These are phyloP conservation scores for Gossypium aridum DNA, from an alignment of 441 rosid genomes.

Conservation along the genomic window DNA sequence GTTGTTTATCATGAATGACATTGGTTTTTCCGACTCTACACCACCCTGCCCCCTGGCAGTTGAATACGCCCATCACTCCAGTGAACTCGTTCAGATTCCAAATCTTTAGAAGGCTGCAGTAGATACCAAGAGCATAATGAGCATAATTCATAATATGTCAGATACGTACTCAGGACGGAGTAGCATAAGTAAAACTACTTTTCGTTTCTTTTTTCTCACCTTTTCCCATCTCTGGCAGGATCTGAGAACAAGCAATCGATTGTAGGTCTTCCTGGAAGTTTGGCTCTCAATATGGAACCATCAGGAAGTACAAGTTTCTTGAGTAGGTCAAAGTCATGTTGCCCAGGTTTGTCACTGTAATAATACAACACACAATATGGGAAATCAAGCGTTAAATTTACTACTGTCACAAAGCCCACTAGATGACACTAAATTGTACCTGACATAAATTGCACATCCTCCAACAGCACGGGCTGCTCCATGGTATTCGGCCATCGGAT, in stretches of 20 bases:
- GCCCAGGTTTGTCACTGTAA: slow-evolving; percentile 59
- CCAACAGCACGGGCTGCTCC: slow-evolving; percentile 63
- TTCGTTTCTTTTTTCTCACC: slow-evolving; percentile 18
- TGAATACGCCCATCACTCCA: slow-evolving; percentile 55
- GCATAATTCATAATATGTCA: not conserved
- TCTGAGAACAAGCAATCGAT: slow-evolving; percentile 55
- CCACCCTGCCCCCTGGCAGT: slow-evolving; percentile 77
- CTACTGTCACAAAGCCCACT: not conserved
- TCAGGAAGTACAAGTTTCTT: slow-evolving; percentile 58
- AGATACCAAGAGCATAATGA: not conserved
- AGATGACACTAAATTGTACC: slow-evolving; percentile 21
- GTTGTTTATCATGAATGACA: slow-evolving; percentile 54
- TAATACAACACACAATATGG: not conserved
- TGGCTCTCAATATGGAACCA: slow-evolving; percentile 58
- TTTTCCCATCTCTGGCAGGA: slow-evolving; percentile 52
- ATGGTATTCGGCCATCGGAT: slow-evolving; percentile 64
- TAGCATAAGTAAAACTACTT: not conserved
- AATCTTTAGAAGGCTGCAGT: slow-evolving; percentile 61
- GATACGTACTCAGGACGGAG: not conserved
- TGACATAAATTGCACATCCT: slow-evolving; percentile 61
- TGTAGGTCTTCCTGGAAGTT: slow-evolving; percentile 57
- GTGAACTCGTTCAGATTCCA: slow-evolving; percentile 58
- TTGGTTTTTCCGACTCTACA: slow-evolving; percentile 51
- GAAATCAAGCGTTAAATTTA: not conserved
- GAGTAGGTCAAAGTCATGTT: slow-evolving; percentile 50